Evolutionary conservation across 2,329 filamentous ascomycete genomes (phyloP), one percentile per base, ranked within the genome.

Genomic region (Leptodontidium sp.): DNA sequence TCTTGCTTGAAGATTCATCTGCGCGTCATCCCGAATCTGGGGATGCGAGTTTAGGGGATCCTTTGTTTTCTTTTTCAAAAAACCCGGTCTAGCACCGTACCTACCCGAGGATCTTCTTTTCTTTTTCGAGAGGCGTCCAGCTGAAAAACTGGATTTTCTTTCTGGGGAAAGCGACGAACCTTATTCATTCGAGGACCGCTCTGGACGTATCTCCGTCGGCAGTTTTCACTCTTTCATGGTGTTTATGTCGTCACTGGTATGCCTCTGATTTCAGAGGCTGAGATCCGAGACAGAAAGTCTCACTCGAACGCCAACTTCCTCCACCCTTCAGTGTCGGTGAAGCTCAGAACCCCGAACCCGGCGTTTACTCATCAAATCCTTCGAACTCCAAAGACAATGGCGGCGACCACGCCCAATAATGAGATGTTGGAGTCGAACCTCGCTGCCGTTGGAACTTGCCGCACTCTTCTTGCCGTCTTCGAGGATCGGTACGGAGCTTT

Each of bases 1-100:
- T 64, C 11, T 52, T 40, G 26, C 61, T n/a, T 55, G 49, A 43
- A 50, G 49, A 15, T 62, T 12, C 17, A 35, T n/a, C 57, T 59
- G 35, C 57, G 21, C 12, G 57, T 59, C 57, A 26, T 59, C 21
- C 21, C 17, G 11, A 29, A 59, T 45, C 57, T 26, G 35, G 57
- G 38, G 21, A 50, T 40, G 21, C 40, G 32, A 12, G 1, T 53
- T 8, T 26, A 49, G 29, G 45, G 26, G 15, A 6, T 49, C 29
- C 29, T 12, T 40, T 49, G 43, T 47, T 35, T 49, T 32, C 43
- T 49, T 49, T 62, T 62, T 24, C 47, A n/a, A 12, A 12, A 15
- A 7, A 40, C 38, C 40, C 29, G 9, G 26, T 4, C 26, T n/a
- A n/a, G 24, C 32, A 4, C 21, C 35, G 55, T 24, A 4, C 15